Conservation (phyloP, 1,139 yeast genomes). For the Candida buenavistaensis region DNA sequence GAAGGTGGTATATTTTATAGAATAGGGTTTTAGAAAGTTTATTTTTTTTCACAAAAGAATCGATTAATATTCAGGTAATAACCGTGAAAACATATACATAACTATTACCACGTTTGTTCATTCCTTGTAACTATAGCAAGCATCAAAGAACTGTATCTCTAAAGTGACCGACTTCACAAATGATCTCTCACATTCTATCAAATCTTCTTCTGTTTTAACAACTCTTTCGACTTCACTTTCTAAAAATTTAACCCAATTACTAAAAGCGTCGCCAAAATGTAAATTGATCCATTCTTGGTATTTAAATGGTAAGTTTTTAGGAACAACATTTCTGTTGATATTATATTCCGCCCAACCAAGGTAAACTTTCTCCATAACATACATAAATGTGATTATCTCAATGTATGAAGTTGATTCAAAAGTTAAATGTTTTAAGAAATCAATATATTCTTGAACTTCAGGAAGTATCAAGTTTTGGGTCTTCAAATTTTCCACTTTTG, state of each 20-base stretch:
- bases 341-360: conserved; percentile 51
- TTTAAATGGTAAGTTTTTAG: conserved; percentile 39
- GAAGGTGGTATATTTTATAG: background rate
- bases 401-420: conserved; percentile 33
- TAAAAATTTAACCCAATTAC: conserved; percentile 48
- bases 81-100: background rate
- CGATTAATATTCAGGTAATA: no score
- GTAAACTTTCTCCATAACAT: conserved; percentile 52
- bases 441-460: conserved; percentile 39
- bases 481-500: conserved; percentile 22
- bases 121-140: conserved; percentile 31
- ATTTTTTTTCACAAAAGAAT: background rate
- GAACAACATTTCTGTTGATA: conserved; percentile 18
- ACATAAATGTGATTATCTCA: conserved; percentile 45
- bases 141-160: conserved; percentile 48
- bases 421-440: conserved; percentile 31
- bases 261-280: conserved; percentile 49
- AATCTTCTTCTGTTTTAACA: conserved; percentile 15
- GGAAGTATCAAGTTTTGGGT: conserved; percentile 21
- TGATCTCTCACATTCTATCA: conserved; percentile 25
- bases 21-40: background rate
- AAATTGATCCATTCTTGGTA: conserved; percentile 52
- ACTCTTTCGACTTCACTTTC: conserved; percentile 44
- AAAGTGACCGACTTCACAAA: conserved; percentile 36
- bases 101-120: background rate